Evolutionary conservation across 768 basidiomycete species (phyloP).

Genomic region (Punctularia strigosozonata): DNA sequence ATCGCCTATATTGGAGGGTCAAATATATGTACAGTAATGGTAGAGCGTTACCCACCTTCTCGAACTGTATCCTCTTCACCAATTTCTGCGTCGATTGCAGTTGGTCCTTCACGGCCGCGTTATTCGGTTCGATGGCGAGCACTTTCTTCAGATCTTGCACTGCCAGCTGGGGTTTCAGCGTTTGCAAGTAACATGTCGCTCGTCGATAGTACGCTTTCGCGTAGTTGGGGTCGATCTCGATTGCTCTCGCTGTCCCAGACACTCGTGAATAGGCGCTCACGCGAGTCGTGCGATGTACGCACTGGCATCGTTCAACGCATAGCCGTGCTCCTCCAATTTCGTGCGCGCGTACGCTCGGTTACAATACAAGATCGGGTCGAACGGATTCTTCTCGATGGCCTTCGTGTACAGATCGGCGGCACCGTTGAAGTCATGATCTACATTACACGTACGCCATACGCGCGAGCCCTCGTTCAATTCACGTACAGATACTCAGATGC

Average conservation of each 20-base stretch:
- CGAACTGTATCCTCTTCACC: conserved; percentile 80
- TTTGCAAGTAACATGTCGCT: conserved; percentile 84
- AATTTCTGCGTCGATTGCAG: conserved; percentile 85
- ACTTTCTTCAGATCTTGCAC: conserved; percentile 83
- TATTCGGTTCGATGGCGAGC: conserved; percentile 73
- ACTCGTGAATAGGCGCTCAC: neutral
- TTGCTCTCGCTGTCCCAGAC: conserved; percentile 53
- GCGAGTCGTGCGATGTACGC: conserved; percentile 19
- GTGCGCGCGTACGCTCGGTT: conserved; percentile 90
- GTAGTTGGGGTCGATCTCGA: conserved; percentile 80
- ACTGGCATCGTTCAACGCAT: conserved; percentile 84
- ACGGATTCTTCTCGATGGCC: conserved; percentile 81
- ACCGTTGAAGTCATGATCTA: conserved; percentile 62
- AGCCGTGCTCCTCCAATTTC: conserved; percentile 90
- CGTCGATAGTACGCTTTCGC: conserved; percentile 90
- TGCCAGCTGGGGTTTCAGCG: conserved; percentile 77
- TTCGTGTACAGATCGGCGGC: conserved; percentile 74
- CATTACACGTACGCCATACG: conserved; percentile 11
- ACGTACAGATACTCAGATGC: neutral
- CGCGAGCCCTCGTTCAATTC: conserved; percentile 4
- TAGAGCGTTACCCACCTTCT: conserved; percentile 45
- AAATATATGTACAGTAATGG: conserved; percentile 1
- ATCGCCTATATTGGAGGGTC: conserved; percentile 51
- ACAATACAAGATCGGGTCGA: conserved; percentile 85
- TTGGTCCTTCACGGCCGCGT: conserved; percentile 70